phyloP scores from a whole-genome alignment of 2,329 filamentous ascomycete genomes.

The Aspergillus ustus region DNA sequence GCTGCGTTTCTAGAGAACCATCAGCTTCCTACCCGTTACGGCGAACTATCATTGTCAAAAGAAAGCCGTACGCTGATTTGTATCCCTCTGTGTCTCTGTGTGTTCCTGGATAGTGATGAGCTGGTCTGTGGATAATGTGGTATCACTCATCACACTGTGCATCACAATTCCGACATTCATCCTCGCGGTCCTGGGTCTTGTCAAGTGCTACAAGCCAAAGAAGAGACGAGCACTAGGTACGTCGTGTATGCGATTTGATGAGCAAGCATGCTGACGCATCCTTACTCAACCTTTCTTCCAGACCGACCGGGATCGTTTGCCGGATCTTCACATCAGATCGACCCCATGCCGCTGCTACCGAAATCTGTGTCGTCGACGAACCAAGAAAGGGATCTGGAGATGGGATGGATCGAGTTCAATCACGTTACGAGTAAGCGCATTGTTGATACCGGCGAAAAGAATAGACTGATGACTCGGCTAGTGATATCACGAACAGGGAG shows the following conservation, averaged over 20 bases:
- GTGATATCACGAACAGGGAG: not conserved
- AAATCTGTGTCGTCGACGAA: not conserved
- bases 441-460: not conserved
- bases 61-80: not conserved
- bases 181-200: not conserved
- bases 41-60: not conserved
- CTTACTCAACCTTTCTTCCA: not conserved
- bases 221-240: not conserved
- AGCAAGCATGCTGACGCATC: not conserved
- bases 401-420: constrained; percentile 1
- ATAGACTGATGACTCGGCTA: not conserved
- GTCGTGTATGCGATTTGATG: not conserved
- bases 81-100: not conserved
- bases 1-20: not conserved
- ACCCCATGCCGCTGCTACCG: not conserved
- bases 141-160: constrained; percentile 8
- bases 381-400: not conserved
- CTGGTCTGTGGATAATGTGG: not conserved
- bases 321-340: not conserved
- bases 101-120: not conserved
- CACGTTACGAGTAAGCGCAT: not conserved
- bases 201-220: not conserved
- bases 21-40: not conserved
- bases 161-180: constrained; percentile 3
- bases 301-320: not conserved